phyloP scores from a whole-genome alignment of 495 filamentous ascomycete species.

The Cairneyella variabilis region DNA sequence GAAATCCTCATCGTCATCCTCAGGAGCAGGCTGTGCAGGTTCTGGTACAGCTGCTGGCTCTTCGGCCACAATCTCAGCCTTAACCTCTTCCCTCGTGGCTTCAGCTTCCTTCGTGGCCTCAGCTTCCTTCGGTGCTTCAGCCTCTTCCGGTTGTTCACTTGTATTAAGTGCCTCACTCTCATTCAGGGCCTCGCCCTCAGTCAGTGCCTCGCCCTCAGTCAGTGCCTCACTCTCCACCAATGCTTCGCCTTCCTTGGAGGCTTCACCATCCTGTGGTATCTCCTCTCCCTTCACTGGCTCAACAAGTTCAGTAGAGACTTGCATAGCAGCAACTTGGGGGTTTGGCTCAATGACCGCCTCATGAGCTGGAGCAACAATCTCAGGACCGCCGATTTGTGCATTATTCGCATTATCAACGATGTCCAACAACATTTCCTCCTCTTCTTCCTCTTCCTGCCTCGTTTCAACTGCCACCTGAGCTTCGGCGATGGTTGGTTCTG shows the following conservation, averaged over 20 bases:
- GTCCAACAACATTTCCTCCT: slow-evolving; percentile 23
- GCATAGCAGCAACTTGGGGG: not conserved
- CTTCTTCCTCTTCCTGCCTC: slow-evolving; percentile 14
- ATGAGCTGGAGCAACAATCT: not conserved
- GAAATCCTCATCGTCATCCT: slow-evolving; percentile 24
- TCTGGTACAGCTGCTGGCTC: no score
- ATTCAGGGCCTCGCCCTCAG: not conserved
- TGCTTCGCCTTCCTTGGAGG: not conserved
- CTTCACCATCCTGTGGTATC: not conserved
- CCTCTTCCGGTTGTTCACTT: not conserved
- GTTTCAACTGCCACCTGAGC: not conserved
- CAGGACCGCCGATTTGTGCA: slow-evolving; percentile 4
- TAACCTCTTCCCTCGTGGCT: not conserved
- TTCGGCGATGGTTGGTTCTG: slow-evolving; percentile 15
- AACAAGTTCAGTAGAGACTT: not conserved
- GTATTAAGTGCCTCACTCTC: not conserved
- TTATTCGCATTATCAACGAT: slow-evolving; percentile 14
- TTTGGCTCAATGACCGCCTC: not conserved
- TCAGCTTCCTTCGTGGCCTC: not conserved
- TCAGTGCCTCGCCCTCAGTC: not conserved
- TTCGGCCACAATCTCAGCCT: no score
- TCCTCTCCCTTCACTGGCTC: not conserved
- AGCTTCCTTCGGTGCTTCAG: not conserved
- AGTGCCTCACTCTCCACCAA: not conserved
- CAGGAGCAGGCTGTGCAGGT: not conserved